These are phyloP conservation scores for Pestalotiopsis sp. DNA, from an alignment of 2,329 filamentous ascomycete species.

Conservation along the genomic window DNA sequence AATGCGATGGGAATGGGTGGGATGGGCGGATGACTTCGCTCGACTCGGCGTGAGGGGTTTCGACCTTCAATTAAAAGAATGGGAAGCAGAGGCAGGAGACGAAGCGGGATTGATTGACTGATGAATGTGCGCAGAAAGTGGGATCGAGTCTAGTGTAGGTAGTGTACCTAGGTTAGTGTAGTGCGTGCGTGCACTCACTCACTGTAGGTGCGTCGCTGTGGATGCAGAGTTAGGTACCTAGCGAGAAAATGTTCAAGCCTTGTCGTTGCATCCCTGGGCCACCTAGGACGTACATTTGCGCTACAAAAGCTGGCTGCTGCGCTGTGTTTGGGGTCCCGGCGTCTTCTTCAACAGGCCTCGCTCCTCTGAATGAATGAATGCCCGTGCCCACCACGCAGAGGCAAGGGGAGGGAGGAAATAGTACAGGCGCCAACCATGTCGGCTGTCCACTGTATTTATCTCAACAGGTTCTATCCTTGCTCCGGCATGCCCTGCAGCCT, in stretches of 20 bases:
- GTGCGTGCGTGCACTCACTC: too few relatives aligned
- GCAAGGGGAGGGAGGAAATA: neutral
- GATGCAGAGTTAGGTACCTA: neutral
- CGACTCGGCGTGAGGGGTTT: neutral
- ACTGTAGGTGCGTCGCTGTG: neutral
- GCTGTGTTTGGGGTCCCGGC: neutral
- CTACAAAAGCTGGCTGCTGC: neutral
- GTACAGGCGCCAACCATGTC: neutral
- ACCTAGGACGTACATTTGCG: neutral
- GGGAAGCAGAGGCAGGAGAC: neutral
- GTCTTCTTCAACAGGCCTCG: too few relatives aligned
- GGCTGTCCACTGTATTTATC: neutral
- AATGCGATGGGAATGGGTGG: neutral
- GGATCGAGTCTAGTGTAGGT: neutral
- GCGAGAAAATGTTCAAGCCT: neutral
- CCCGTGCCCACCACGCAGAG: too few relatives aligned
- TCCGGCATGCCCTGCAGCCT: neutral
- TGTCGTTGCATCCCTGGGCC: neutral
- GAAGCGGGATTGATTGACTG: too few relatives aligned
- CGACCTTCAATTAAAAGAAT: neutral
- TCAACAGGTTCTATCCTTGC: neutral
- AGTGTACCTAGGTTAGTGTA: too few relatives aligned
- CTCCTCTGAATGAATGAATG: too few relatives aligned
- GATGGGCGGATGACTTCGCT: neutral
- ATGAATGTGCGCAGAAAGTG: neutral